phyloP scores from a whole-genome alignment of 805 yeast genomes.

The Saccharomycodes ludwigii region DNA sequence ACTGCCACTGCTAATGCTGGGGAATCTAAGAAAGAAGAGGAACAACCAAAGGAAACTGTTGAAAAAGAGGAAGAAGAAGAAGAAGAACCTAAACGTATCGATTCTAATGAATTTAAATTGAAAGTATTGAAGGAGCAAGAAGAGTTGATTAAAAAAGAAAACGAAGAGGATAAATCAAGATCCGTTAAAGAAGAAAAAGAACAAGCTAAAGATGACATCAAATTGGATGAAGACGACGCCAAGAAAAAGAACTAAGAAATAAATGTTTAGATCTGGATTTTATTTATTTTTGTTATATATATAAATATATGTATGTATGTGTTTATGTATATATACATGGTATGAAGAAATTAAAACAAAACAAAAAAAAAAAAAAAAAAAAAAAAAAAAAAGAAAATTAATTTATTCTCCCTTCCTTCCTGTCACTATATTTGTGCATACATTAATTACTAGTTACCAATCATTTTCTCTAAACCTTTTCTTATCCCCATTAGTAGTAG shows the following conservation, averaged over 20 bases:
- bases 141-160: conserved; percentile 75
- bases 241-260: no score
- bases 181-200: conserved; percentile 11
- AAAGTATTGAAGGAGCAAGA: conserved; percentile 72
- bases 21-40: conserved; percentile 2
- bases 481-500: conserved; percentile 9
- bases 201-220: conserved; percentile 26
- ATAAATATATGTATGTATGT: no score
- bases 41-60: conserved; percentile 1
- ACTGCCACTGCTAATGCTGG: conserved; percentile 1
- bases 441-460: no score
- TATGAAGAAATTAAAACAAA: no score
- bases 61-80: conserved; percentile 8
- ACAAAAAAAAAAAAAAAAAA: neutral
- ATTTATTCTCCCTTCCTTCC: neutral
- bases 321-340: no score
- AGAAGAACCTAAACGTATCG: conserved; percentile 5
- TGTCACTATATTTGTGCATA: neutral
- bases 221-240: conserved; percentile 29
- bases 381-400: neutral
- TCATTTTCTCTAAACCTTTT: conserved; percentile 4
- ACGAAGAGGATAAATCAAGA: conserved; percentile 52
- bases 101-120: conserved; percentile 45
- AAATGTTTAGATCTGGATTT: no score
- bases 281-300: no score